Evolutionary conservation across 2,329 filamentous ascomycete genomes (phyloP), one percentile per base, ranked within the genome.

Genomic region (Rhynchosporium agropyri): DNA sequence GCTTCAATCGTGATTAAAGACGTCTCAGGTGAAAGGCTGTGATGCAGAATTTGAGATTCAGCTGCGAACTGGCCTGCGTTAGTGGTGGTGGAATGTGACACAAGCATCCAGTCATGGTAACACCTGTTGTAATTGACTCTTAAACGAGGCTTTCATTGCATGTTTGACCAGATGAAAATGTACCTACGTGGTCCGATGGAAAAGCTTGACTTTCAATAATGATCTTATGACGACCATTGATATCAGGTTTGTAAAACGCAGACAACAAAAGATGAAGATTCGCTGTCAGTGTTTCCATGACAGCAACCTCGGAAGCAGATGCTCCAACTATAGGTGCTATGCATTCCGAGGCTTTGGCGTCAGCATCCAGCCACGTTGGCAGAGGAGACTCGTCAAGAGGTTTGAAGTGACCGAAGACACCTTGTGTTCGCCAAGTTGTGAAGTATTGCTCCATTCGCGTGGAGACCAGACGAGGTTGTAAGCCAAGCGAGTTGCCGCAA

Each of bases 121-220:
- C 51, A 54, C 51, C 42, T 7, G 36, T 54, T 12, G 3, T 38
- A 4, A 56, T 15, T 26, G 28, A 20, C 13, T 46, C 28, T 28
- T 6, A 57, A 31, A 9, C 54, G n/a, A 46, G 40, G 4, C 12
- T 10, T 15, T n/a, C 31, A 15, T 12, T 28, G 6, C 33, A 29
- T 8, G 6, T 20, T 43, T 36, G 48, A 28, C 42, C 26, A 45
- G 38, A 40, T 20, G 40, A 63, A 61, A 61, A 62, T 45, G n/a
- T 50, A 72, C 82, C 69, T 81, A 91, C 89, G 78, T 92, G 89
- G 75, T 94, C 90, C 74, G 88, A 91, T 0, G 90, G 90, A 71
- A 94, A 94, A 0, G 90, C 90, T 73, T 91, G 92, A 65, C 84
- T 86, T 75, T 94, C 90, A 36, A 93, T 81, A 63, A 93, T 89